Evolutionary conservation across 345 rosid genomes (phyloP), one percentile per base, ranked within the genome.

Genomic region (Nasturtium officinale): DNA sequence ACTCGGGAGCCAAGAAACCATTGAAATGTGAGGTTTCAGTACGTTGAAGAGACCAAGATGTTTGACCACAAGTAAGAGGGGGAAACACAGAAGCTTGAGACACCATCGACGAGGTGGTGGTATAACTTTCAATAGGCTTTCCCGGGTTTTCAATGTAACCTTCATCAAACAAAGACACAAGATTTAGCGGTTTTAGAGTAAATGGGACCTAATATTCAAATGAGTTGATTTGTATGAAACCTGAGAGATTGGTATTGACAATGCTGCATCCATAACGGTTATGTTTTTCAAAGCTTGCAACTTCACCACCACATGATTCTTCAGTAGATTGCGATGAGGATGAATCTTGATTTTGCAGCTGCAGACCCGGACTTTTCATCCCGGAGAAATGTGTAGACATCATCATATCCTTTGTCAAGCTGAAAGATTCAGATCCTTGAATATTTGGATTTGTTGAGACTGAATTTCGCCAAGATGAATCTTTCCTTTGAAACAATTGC

Each of bases 291-390:
- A 81, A 53, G 81, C 78, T 78, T 57, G 72, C 87, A 61, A 79
- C 84, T 83, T 85, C 86, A 53, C 80, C 59, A 29, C 81, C 69
- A 43, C 75, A 83, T 54, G 96, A 87, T 62, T 89, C 88, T 54
- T 80, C 83, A 9, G 86, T 88, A 3, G 95, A 92, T 58, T 89
- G 94, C 52, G 88, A 69, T 47, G 94, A 85, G 9, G 87, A 81
- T 26, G 87, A 84, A 38, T 87, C 92, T 77, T 77, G 89, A 29
- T 84, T 85, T 61, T 82, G 89, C 56, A 71, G 13, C 67, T 71
- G 80, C 65, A 85, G 78, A 67, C 65, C 69, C 45, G 75, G 46
- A 47, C 72, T 85, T 58, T 82, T 86, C 72, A 78, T 48, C 55
- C 32, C 65, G n/a, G 58, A 61, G 45, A 78, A 77, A 37, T 78